These are phyloP conservation scores for Echium plantagineum DNA, from an alignment of 257 asterid genomes.

Conservation along the genomic window DNA sequence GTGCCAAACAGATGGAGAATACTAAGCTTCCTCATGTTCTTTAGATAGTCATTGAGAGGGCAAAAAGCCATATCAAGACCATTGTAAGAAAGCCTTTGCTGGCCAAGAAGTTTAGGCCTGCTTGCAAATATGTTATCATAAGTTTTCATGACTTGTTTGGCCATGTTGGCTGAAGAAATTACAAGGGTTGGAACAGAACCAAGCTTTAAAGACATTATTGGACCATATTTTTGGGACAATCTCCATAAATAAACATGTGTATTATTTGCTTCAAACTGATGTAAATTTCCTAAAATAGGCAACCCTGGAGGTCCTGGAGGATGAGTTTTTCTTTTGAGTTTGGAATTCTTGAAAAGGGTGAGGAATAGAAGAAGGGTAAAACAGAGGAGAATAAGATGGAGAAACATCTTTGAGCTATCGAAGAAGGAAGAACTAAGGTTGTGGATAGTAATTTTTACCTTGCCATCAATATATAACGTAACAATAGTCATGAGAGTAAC, in stretches of 20 bases:
- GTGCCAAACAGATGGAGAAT: background rate
- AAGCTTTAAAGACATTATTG: background rate
- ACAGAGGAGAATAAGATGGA: background rate
- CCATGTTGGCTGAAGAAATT: background rate
- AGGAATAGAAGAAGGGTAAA: background rate
- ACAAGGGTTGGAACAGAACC: background rate
- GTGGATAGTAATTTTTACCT: too few species aligned
- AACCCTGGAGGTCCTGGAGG: background rate
- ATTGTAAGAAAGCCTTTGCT: background rate
- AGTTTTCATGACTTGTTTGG: background rate
- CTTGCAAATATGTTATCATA: background rate
- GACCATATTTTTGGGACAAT: background rate
- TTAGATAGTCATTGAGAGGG: background rate
- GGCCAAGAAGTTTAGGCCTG: background rate
- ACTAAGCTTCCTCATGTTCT: background rate
- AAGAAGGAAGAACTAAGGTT: too few species aligned
- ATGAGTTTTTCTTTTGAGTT: background rate
- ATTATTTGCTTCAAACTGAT: background rate
- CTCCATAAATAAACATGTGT: background rate
- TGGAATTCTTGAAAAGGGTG: background rate
- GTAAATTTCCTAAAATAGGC: background rate
- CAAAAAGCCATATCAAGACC: background rate
- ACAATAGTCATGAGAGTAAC: too few species aligned
- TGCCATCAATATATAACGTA: too few species aligned
- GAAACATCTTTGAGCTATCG: too few species aligned